Base-by-base conservation (phyloP, 768 basidiomycete genomes). In the Ramaria sp. region DNA sequence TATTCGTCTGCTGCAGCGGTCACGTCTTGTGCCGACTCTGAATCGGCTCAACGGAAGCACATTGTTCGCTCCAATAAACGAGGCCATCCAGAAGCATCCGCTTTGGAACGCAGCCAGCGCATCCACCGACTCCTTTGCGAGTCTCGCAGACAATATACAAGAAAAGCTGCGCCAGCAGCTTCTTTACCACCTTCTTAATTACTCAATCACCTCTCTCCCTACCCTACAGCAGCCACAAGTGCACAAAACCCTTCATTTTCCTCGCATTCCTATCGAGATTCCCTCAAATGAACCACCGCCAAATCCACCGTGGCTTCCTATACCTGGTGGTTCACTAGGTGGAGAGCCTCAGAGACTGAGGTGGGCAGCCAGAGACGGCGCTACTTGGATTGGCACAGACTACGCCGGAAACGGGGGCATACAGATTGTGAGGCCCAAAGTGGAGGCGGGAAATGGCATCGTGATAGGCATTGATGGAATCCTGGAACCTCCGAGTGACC, bases 11-110 rank as follows among this genome's bases (percentile, higher is more conserved):
- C 76, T 98, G 11, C 92, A 95, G 68, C 79, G 81, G 13, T 79
- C 95, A 3, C 83, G 84, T 59, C 84, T 98, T 60, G 83, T 99
- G 54, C 96, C 96, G 1, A 91, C 90, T 6, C 77, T 99, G 61
- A 96, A 95, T 69, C 82, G 75, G 62, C 82, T 99, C 62, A 83
- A 88, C 58, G 81, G 75, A 41, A 78, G 78, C 66, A 96, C 96
- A 27, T 68, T 99, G 48, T 98, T 97, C 65, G 96, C 96, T 1
- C 96, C 96, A 1, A 96, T 91, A 19, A 94, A 99, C 71, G 84
- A 91, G 58, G 96, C 96, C 34, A 81, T 94, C 62, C 70, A 79
- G 56, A 43, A 49, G 67, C 68, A 38, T 61, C 65, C 39, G 58
- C 59, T 38, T 5, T 42, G 45, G 39, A 59, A 33, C 41, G 12